Base-by-base conservation (phyloP, 2,329 filamentous ascomycete species). In the Monosporascus sp. region DNA sequence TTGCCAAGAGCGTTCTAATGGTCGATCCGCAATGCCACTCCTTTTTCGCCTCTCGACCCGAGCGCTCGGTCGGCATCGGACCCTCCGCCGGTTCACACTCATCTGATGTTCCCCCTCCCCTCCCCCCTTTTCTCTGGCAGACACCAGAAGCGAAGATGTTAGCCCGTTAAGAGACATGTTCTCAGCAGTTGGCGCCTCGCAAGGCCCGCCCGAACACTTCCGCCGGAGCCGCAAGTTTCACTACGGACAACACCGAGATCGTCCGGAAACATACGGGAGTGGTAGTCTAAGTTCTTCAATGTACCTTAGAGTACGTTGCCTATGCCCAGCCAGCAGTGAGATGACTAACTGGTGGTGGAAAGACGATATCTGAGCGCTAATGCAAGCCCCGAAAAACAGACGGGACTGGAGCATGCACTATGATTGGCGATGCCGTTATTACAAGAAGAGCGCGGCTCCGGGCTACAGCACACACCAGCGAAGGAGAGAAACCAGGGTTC, bases 321-420 rank as follows among this genome's bases (percentile, higher is more conserved):
- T 3, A 24, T 51, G 7, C 24, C 53, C 15, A 51, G 55, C 31
- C 43, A 51, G 35, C 49, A 52, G 15, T 48, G 44, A 48, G 41
- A 53, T 28, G 46, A 49, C 7, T 9, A 31, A 51, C 11, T 55
- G 55, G 55, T 45, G 51, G n/a, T 53, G 38, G 44, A 48, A 53
- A 37, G 49, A 51, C 48, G 51, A 51, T 18, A 53, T 57, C 7
- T 52, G 47, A 43, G 49, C 46, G 18, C 51, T 43, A 11, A 48
- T 50, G 20, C 50, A 41, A 35, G n/a, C 48, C 11, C 46, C 38
- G n/a, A 46, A 49, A 37, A 48, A 41, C 9, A 53, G 48, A 31
- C 47, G 51, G 46, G 37, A 49, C 37, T 51, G 50, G 14, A 20
- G 31, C 20, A 14, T 50, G 9, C 40, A 53, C 37, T 24, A 48